A percentile compares a stretch with the other conserved stretches of the same genome.
Conservation (phyloP, 2,329 filamentous ascomycete species). For the Aspergillus sp. region DNA sequence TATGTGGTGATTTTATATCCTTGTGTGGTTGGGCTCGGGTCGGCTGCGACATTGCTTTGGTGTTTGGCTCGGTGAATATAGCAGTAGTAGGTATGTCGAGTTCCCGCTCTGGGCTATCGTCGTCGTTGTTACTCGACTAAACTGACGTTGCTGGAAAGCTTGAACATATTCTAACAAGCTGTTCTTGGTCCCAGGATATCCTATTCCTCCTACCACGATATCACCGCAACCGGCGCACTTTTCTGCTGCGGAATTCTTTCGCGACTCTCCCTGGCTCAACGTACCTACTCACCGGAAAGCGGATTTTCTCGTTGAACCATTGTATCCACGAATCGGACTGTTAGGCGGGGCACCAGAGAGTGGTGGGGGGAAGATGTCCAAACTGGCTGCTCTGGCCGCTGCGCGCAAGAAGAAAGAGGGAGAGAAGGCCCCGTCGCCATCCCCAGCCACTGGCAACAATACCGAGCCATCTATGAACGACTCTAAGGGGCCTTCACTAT, state of each 20-base stretch:
- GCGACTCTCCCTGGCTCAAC: constrained; percentile 83
- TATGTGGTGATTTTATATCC: constrained; percentile 16
- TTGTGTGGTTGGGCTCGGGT: constrained; percentile 37
- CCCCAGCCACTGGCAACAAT: constrained; percentile 8
- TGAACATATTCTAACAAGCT: constrained; percentile 43
- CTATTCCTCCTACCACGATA: constrained; percentile 29
- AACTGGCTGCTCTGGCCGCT: constrained; percentile 86
- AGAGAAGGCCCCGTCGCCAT: constrained; percentile 53
- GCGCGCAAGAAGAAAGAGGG: constrained; percentile 82
- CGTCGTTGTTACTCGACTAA: constrained; percentile 23
- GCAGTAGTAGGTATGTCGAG: constrained; percentile 22
- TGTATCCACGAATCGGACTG: constrained; percentile 67
- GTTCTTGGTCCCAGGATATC: constrained; percentile 38
- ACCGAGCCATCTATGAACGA: constrained; percentile 24
- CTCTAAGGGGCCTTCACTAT: constrained; percentile 33
- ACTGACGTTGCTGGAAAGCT: constrained; percentile 40
- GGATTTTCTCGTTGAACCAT: constrained; percentile 64
- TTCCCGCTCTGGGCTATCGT: constrained; percentile 21
- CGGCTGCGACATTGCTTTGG: constrained; percentile 4
- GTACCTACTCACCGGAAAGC: constrained; percentile 69
- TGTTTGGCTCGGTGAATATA: not conserved
- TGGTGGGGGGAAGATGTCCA: constrained; percentile 73
- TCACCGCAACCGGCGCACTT: constrained; percentile 38
- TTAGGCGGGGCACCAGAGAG: constrained; percentile 73
- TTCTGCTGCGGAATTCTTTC: constrained; percentile 69